Evolutionary conservation across 345 rosid species (phyloP), one percentile per base, ranked within the genome.

Genomic region (Clarkia xantiana): DNA sequence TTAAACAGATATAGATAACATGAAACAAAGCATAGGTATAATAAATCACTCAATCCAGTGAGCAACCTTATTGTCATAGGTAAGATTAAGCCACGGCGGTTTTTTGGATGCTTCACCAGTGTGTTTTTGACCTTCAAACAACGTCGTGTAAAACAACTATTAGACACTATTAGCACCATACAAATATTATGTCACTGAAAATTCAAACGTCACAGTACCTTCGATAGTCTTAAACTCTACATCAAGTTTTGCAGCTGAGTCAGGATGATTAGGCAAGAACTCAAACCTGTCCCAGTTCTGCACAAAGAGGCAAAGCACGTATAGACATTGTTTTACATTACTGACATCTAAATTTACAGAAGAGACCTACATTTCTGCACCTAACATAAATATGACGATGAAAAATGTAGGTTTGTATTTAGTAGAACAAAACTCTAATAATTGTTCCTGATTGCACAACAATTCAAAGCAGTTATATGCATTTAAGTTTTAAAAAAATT

Each of bases 51-150:
- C 40, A 12, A 45, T 44, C 47, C 18, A 1, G 36, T 29, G 9
- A 1, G 36, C 36, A 29, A 29, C 36, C 36, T 29, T 29, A 29
- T 29, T 29, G 36, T 55, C 64, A 49, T 71, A 75, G 23, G 81
- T 73, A 40, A 91, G 79, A 74, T 86, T 86, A 62, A 91, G 88
- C 98, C 78, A 71, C 15, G 95, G 82, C 42, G 93, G 88, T 75
- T 83, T 81, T 29, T 75, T 73, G 34, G 95, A 79, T 65, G 77
- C 91, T 70, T 81, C 83, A 64, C 81, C 86, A 3, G 94, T 86
- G 58, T 74, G 60, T 59, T 67, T 90, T 54, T 81, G 81, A 65
- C 78, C 97, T 90, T 14, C 38, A 50, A 44, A 59, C 15, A 57
- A 53, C 38, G 25, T n/a, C 2, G 45, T 14, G 14, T 11, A 14